phyloP scores from a whole-genome alignment of 768 basidiomycete species.

The Phallus indusiatus region DNA sequence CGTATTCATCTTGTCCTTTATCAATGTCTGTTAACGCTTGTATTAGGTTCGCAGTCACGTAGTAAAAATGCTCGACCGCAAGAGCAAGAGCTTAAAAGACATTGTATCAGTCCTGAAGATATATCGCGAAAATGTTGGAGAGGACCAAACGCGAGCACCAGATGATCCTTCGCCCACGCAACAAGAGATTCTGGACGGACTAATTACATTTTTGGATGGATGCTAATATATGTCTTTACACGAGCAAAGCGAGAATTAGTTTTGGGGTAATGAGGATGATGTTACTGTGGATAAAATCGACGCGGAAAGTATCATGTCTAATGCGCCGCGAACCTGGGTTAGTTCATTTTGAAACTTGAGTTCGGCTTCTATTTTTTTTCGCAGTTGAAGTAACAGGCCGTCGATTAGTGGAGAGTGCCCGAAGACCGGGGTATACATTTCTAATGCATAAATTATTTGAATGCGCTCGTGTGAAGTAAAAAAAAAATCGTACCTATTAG shows the following conservation, averaged over 20 bases:
- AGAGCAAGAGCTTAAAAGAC: conserved; percentile 59
- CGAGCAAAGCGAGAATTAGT: neutral
- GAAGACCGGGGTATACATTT: conserved; percentile 86
- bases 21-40: conserved; percentile 2
- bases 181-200: conserved; percentile 56
- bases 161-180: conserved; percentile 40
- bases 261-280: neutral
- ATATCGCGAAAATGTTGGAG: conserved; percentile 66
- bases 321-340: conserved; percentile 69
- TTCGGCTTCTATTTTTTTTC: conserved; percentile 78
- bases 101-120: conserved; percentile 62
- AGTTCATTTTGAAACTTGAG: conserved; percentile 84
- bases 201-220: conserved; percentile 52
- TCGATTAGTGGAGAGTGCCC: conserved; percentile 93
- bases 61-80: conserved; percentile 64
- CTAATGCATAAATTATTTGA: conserved; percentile 31
- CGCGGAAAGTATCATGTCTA: conserved; percentile 82
- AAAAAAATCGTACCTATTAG: conserved; percentile 61
- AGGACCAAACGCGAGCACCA: conserved; percentile 31
- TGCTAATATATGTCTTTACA: conserved; percentile 20
- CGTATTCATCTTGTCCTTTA: neutral
- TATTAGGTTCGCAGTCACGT: conserved; percentile 70
- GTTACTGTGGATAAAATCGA: conserved; percentile 26
- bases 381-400: conserved; percentile 68
- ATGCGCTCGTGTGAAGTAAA: neutral